Evolutionary conservation across 495 filamentous ascomycete genomes (phyloP).

Genomic region (Xanthoparmelia taractica): DNA sequence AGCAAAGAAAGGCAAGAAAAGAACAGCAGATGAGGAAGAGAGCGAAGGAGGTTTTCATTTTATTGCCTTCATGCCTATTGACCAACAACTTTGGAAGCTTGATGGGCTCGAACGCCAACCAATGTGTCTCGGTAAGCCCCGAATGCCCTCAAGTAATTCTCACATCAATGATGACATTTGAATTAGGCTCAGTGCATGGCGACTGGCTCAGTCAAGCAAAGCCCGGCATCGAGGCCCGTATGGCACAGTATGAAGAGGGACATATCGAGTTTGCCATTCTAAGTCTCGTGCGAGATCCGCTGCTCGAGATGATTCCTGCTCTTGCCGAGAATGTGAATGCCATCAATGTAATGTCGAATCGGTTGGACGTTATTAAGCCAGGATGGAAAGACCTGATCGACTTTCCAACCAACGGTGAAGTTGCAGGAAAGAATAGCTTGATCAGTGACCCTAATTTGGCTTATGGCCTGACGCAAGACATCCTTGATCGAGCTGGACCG

Average conservation of each 20-base stretch:
- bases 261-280: constrained; percentile 53
- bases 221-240: constrained; percentile 42
- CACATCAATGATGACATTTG: background rate
- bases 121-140: constrained; percentile 55
- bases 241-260: constrained; percentile 46
- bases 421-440: background rate
- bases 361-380: constrained; percentile 28
- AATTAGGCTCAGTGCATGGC: constrained; percentile 33
- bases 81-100: constrained; percentile 74
- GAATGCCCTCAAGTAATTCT: background rate
- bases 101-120: constrained; percentile 78
- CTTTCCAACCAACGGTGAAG: background rate
- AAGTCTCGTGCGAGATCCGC: constrained; percentile 47
- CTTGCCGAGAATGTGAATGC: constrained; percentile 43
- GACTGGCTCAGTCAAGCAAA: constrained; percentile 46
- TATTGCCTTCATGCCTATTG: constrained; percentile 76
- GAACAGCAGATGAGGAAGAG: constrained; percentile 34
- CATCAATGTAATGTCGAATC: constrained; percentile 33
- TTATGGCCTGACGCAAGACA: constrained; percentile 31
- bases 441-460: constrained; percentile 29
- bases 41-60: constrained; percentile 68
- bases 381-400: constrained; percentile 28
- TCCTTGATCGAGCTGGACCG: constrained; percentile 31
- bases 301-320: constrained; percentile 34
- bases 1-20: constrained; percentile 32